Conservation (phyloP, 1,284 basidiomycete species). For the Malassezia globosa region DNA sequence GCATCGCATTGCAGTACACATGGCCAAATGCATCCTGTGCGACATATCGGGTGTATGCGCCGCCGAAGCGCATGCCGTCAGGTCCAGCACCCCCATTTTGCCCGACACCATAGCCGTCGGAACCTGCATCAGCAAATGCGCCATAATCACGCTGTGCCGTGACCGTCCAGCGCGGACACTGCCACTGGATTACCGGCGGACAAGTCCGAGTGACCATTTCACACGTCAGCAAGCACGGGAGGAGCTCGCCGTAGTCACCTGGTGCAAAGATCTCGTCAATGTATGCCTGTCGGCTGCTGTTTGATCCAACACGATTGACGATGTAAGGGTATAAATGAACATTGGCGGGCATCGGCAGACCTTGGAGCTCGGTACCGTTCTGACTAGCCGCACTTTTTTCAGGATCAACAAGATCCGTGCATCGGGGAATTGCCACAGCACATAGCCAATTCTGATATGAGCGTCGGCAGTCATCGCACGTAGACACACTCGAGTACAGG, state of each 20-base stretch:
- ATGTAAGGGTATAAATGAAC: conserved; percentile 36
- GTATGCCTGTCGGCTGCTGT: conserved; percentile 30
- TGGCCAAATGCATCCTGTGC: conserved; percentile 44
- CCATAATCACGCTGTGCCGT: conserved; percentile 43
- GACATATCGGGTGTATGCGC: conserved; percentile 29
- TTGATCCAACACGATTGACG: conserved; percentile 28
- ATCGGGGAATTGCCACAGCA: conserved; percentile 48
- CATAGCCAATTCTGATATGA: conserved; percentile 49
- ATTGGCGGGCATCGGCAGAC: conserved; percentile 28
- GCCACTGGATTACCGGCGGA: conserved; percentile 38
- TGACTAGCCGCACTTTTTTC: conserved; percentile 28
- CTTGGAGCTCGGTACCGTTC: conserved; percentile 28
- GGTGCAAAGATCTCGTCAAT: conserved; percentile 30
- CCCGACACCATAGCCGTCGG: conserved; percentile 29
- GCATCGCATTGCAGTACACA: conserved; percentile 41
- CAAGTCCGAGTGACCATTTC: conserved; percentile 38
- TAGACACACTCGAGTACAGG: conserved; percentile 47
- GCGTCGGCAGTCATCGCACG: conserved; percentile 45
- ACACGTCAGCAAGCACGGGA: conserved; percentile 43
- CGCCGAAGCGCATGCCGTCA: conserved; percentile 35
- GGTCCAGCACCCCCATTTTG: conserved; percentile 37
- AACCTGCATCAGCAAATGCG: conserved; percentile 40
- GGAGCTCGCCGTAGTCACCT: conserved; percentile 38
- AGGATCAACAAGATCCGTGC: conserved; percentile 41
- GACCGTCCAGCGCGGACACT: conserved; percentile 41